Evolutionary conservation across 805 yeast species (phyloP).

Genomic region (Tetrapisispora iriomotensis): DNA sequence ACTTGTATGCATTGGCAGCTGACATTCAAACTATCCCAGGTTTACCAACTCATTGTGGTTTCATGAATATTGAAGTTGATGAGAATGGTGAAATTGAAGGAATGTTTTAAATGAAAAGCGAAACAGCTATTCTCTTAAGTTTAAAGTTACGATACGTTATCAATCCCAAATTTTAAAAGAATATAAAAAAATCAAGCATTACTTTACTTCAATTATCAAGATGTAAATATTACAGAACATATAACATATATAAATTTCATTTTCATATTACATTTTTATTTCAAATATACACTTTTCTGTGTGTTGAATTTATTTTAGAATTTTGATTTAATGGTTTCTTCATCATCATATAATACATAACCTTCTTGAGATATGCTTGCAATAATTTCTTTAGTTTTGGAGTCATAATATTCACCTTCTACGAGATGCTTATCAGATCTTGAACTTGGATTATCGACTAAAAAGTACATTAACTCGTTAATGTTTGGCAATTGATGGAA

Average conservation of each 20-base stretch:
- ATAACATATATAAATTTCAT: too few relatives aligned
- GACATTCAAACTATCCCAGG: conserved; percentile 85
- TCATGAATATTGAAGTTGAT: conserved; percentile 76
- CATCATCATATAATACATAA: conserved; percentile 25
- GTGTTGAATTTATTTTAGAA: conserved; percentile 7
- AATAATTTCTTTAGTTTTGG: conserved; percentile 39
- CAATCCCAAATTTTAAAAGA: too few relatives aligned
- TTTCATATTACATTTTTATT: too few relatives aligned
- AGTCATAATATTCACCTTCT: conserved; percentile 46
- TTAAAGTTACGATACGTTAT: background rate
- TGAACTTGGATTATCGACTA: conserved; percentile 40
- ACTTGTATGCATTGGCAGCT: conserved; percentile 75
- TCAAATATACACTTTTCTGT: background rate
- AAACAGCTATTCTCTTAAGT: background rate
- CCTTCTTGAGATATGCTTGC: conserved; percentile 65
- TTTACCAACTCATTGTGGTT: conserved; percentile 75
- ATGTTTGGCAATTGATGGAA: conserved; percentile 42
- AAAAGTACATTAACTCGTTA: conserved; percentile 43
- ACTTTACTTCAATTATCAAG: too few relatives aligned
- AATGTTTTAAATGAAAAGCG: conserved; percentile 50
- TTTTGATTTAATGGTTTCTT: conserved; percentile 14
- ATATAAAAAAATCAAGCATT: too few relatives aligned
- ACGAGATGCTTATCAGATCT: conserved; percentile 45
- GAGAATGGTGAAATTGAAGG: conserved; percentile 79
- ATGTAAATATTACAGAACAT: too few relatives aligned